Evolutionary conservation across 2,329 filamentous ascomycete species (phyloP).

Genomic region (Plenodomus tracheiphilus): DNA sequence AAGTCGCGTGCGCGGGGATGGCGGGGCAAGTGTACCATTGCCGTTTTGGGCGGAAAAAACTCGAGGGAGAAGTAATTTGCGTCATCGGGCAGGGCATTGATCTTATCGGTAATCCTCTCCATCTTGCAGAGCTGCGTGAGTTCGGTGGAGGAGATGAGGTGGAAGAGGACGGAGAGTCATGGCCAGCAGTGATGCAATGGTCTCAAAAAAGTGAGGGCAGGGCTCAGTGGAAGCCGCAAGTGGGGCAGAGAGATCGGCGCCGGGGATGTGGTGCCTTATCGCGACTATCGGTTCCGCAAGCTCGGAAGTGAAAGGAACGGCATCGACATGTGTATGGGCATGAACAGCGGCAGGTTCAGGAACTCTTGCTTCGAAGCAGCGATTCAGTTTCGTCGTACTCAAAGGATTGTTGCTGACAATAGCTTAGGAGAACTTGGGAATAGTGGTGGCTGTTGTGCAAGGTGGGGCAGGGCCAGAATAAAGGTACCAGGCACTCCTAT

Average conservation of each 20-base stretch:
- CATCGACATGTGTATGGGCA: background rate
- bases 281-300: constrained; percentile 1
- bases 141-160: constrained; percentile 6
- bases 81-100: constrained; percentile 81
- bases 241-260: constrained; percentile 26
- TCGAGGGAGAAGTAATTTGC: constrained; percentile 93
- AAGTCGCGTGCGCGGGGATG: constrained; percentile 8
- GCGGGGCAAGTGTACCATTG: constrained; percentile 63
- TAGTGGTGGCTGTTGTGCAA: background rate
- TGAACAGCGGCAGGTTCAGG: background rate
- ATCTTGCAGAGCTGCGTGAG: constrained; percentile 17
- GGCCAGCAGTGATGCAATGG: constrained; percentile 25
- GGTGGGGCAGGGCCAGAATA: background rate
- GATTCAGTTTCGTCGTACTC: background rate
- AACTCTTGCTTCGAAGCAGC: background rate
- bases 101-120: constrained; percentile 87
- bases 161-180: constrained; percentile 32
- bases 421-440: background rate
- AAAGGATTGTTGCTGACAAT: background rate
- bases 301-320: background rate
- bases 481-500: background rate
- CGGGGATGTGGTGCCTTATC: constrained; percentile 14
- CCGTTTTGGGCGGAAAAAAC: constrained; percentile 98
- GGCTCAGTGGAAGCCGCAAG: constrained; percentile 21
- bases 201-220: constrained; percentile 25